These are phyloP conservation scores for Rhexocercosporidium sp. DNA, from an alignment of 2,329 filamentous ascomycete species.

Conservation along the genomic window DNA sequence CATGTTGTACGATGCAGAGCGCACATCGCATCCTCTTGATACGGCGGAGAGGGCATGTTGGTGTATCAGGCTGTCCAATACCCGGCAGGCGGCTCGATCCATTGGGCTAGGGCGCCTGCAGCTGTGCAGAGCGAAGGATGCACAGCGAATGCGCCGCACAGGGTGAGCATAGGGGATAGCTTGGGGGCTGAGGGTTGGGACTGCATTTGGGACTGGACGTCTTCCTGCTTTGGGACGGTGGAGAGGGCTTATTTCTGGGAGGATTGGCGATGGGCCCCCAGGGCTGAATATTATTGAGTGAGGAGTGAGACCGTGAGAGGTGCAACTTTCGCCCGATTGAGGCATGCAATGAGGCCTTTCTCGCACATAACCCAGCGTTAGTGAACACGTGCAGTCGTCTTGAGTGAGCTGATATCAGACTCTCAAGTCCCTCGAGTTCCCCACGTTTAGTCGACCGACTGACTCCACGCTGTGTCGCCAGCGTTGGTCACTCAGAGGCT, in stretches of 20 bases:
- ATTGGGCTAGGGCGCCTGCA: slow-evolving; percentile 2
- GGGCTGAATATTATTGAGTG: background rate
- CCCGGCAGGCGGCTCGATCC: background rate
- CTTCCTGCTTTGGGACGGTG: slow-evolving; percentile 1
- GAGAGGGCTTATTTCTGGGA: slow-evolving; percentile 5
- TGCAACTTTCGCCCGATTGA: background rate
- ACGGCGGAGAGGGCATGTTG: slow-evolving; percentile 12
- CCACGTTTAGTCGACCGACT: background rate
- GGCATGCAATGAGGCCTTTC: slow-evolving; percentile 4
- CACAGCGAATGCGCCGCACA: slow-evolving; percentile 1
- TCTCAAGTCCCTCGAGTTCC: background rate
- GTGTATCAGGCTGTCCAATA: slow-evolving; percentile 14
- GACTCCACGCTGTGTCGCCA: background rate
- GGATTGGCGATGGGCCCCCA: slow-evolving; percentile 1
- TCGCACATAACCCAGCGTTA: background rate
- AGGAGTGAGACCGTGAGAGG: background rate
- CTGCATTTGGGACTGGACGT: background rate
- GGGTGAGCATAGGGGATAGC: background rate
- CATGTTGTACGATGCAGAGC: slow-evolving; percentile 8
- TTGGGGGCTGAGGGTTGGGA: background rate
- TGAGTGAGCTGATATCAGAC: background rate
- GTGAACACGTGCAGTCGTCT: background rate
- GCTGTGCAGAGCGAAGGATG: slow-evolving; percentile 15
- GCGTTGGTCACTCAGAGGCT: background rate
- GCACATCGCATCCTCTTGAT: slow-evolving; percentile 12